These are phyloP conservation scores for Penicillium verhagenii DNA, from an alignment of 495 filamentous ascomycete genomes.

Conservation along the genomic window DNA sequence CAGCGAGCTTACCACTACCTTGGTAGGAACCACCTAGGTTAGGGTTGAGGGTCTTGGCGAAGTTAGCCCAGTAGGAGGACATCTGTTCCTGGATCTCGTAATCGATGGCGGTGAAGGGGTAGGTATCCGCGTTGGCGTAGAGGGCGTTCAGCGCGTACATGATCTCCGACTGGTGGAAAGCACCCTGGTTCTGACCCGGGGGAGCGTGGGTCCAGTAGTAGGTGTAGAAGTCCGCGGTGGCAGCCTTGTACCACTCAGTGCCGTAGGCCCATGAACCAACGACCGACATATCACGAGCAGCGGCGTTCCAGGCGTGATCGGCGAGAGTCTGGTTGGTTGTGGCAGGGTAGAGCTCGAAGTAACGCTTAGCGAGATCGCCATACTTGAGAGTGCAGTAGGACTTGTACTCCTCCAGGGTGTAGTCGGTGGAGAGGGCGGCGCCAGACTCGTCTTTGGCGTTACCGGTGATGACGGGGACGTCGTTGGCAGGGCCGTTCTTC, in stretches of 20 bases:
- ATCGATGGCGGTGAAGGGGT: conserved; percentile 25
- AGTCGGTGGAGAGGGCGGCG: conserved; percentile 20
- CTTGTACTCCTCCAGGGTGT: conserved; percentile 24
- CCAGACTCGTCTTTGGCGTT: conserved; percentile 34
- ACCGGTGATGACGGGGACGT: conserved; percentile 40
- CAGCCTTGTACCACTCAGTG: conserved; percentile 27
- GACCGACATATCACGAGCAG: conserved; percentile 23
- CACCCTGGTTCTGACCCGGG: conserved; percentile 25
- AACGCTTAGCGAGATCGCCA: conserved; percentile 21
- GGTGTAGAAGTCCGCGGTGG: conserved; percentile 27
- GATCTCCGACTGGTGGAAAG: conserved; percentile 33
- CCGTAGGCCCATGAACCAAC: conserved; percentile 28
- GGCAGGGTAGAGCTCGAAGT: conserved; percentile 26
- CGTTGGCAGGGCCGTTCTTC: conserved; percentile 25
- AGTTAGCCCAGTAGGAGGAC: conserved; percentile 33
- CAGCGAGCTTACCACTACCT: conserved; percentile 11
- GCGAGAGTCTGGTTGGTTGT: conserved; percentile 19
- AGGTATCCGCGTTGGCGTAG: conserved; percentile 24
- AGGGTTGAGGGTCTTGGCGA: conserved; percentile 30
- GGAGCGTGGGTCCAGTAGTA: conserved; percentile 36
- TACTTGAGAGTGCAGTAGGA: conserved; percentile 24
- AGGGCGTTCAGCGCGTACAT: conserved; percentile 28
- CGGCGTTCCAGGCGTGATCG: conserved; percentile 27
- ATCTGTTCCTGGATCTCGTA: conserved; percentile 25
- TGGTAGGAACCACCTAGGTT: conserved; percentile 25